Evolutionary conservation across 768 basidiomycete species (phyloP).

Genomic region (Porphyrellus cyaneotinctus): DNA sequence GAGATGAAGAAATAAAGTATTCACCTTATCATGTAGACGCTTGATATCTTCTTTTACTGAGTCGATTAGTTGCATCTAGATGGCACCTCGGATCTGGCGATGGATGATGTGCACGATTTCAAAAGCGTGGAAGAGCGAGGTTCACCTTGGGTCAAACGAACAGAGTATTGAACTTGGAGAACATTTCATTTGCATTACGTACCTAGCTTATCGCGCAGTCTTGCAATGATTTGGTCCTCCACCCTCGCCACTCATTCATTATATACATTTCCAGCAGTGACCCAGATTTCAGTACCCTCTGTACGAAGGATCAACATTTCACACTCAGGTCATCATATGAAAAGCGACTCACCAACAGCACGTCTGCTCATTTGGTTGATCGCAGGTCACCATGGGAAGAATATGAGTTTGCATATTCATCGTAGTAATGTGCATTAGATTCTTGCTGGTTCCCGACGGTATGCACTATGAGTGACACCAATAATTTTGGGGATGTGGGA

Average conservation of each 20-base stretch:
- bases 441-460: too few relatives aligned
- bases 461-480: too few relatives aligned
- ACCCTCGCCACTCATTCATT: slow-evolving; percentile 96
- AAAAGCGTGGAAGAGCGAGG: neutral
- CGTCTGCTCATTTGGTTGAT: too few relatives aligned
- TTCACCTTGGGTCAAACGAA: slow-evolving; percentile 92
- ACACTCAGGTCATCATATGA: neutral
- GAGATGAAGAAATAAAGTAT: neutral
- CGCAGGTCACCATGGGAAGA: too few relatives aligned
- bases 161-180: slow-evolving; percentile 96
- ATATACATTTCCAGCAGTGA: slow-evolving; percentile 94
- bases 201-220: slow-evolving; percentile 85
- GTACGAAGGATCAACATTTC: slow-evolving; percentile 5
- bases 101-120: neutral
- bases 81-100: slow-evolving; percentile 87
- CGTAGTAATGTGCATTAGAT: too few relatives aligned
- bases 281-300: slow-evolving; percentile 99
- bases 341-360: slow-evolving; percentile 62
- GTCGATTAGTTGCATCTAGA: slow-evolving; percentile 97
- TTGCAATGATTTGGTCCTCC: slow-evolving; percentile 97
- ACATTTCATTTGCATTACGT: slow-evolving; percentile 99
- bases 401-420: too few relatives aligned
- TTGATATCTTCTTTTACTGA: slow-evolving; percentile 99
- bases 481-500: too few relatives aligned
- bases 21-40: slow-evolving; percentile 84